Evolutionary conservation across 352 stramenopile species (phyloP), one percentile per base, ranked within the genome.

Genomic region (Phytophthora cajani): DNA sequence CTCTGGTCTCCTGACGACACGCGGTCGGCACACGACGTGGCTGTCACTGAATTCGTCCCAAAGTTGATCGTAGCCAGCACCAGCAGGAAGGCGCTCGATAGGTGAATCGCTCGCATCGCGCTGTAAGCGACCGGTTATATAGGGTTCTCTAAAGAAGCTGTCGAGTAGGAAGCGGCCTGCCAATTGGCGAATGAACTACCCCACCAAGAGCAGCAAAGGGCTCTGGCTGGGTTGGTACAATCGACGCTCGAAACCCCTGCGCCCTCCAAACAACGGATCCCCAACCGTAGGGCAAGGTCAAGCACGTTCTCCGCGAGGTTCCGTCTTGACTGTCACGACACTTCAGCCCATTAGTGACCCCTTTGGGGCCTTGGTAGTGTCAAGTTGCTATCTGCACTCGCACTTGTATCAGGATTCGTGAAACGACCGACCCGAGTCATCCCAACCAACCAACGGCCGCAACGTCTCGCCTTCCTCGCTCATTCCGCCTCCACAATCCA

Each of bases 1-100:
- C 30, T 62, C 9, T 72, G 46, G 52, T 89, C 79, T 2, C 75
- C 78, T 7, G 51, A 61, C 40, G 40, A 69, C 17, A 74, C 77
- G 71, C 42, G 69, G 25, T 67, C 50, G 25, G 73, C 54, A 17
- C 73, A 80, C 14, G 59, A 27, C 25, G 21, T 58, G 10, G 67
- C 63, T 46, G 47, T 53, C 11, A 44, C 57, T 46, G 55, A 49
- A n/a, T 56, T 32, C 6, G 44, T 53, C 12, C 49, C 56, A 36
- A 33, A 30, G 57, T 12, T 71, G 11, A 76, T 52, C 21, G 46
- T 61, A 30, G 51, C 36, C 10, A 73, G 36, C 49, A 62, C 62
- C 42, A 79, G 23, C 16, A 69, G 27, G 19, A 72, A 65, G 17
- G 49, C 56, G 42, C 51, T 72, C 14, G 55, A 66, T 62, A 74